A percentile compares a stretch with the other conserved stretches of the same genome.
These are phyloP conservation scores for Dactylellina haptotyla DNA, from an alignment of 2,329 filamentous ascomycete genomes.

Conservation along the genomic window DNA sequence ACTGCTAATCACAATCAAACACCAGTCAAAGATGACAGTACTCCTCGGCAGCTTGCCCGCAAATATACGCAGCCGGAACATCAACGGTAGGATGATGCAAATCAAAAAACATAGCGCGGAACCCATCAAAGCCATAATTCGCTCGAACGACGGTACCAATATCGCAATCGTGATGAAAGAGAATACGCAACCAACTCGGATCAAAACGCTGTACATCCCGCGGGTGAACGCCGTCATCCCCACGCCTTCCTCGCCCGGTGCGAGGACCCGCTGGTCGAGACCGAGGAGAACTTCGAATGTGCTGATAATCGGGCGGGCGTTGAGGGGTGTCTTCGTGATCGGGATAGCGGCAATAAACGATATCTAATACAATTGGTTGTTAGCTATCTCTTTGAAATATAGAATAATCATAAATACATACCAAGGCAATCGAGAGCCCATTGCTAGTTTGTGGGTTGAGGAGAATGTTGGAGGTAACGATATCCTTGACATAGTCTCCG, in stretches of 20 bases:
- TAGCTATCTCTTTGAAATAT: neutral
- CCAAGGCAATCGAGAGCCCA: conserved; percentile 77
- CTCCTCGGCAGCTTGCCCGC: conserved; percentile 72
- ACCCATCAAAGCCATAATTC: conserved; percentile 88
- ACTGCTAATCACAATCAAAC: conserved; percentile 75
- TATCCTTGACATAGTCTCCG: conserved; percentile 75
- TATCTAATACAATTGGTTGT: conserved; percentile 65
- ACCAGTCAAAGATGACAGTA: conserved; percentile 75
- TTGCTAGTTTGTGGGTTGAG: conserved; percentile 59
- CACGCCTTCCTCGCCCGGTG: conserved; percentile 56
- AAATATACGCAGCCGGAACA: conserved; percentile 92
- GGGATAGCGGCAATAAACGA: conserved; percentile 91
- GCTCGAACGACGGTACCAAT: conserved; percentile 80
- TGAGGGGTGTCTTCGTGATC: conserved; percentile 92
- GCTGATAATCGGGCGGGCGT: conserved; percentile 85
- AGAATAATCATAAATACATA: conserved; percentile 75
- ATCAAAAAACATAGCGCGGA: conserved; percentile 92
- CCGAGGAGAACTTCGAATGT: conserved; percentile 84
- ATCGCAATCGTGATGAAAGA: conserved; percentile 80
- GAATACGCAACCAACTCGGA: conserved; percentile 70
- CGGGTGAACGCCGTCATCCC: conserved; percentile 56
- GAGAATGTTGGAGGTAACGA: conserved; percentile 85
- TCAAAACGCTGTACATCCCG: conserved; percentile 51
- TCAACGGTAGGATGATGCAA: conserved; percentile 87
- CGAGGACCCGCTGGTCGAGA: conserved; percentile 68